These are phyloP conservation scores for Xerocomellus dryophilus DNA, from an alignment of 768 basidiomycete species.

Conservation along the genomic window DNA sequence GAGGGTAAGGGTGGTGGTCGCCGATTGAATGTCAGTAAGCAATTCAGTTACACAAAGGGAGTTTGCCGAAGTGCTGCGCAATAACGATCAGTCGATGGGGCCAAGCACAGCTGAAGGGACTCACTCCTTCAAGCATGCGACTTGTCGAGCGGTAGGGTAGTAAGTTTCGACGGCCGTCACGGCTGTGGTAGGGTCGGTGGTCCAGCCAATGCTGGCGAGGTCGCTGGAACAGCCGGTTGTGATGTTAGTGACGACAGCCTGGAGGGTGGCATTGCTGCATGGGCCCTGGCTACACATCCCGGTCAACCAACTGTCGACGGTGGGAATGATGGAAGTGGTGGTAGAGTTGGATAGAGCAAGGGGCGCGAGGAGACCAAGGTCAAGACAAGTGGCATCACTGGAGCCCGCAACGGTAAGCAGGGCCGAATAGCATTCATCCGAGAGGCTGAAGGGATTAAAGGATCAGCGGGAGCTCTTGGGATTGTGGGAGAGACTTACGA, in stretches of 20 bases:
- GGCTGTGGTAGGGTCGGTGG: conserved; percentile 19
- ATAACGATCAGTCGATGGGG: neutral
- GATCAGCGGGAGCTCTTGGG: neutral
- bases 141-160: conserved; percentile 56
- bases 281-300: conserved; percentile 49
- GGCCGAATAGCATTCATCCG: conserved; percentile 44
- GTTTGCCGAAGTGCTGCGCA: conserved; percentile 33
- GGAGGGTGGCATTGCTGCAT: conserved; percentile 60
- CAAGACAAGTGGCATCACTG: conserved; percentile 38
- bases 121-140: conserved; percentile 65
- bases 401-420: conserved; percentile 43
- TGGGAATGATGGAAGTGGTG: conserved; percentile 35
- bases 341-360: conserved; percentile 25
- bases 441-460: conserved; percentile 1
- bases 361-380: conserved; percentile 33
- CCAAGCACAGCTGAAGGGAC: conserved; percentile 21
- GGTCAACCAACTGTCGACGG: conserved; percentile 59
- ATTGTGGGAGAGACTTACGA: conserved; percentile 33
- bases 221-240: conserved; percentile 50
- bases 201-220: conserved; percentile 29
- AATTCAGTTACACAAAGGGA: conserved; percentile 58
- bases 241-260: conserved; percentile 51
- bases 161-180: conserved; percentile 44
- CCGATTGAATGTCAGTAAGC: conserved; percentile 49
- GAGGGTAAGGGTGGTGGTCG: conserved; percentile 22